Conservation (phyloP, 345 rosid genomes). For the Cochlearia excelsa region DNA sequence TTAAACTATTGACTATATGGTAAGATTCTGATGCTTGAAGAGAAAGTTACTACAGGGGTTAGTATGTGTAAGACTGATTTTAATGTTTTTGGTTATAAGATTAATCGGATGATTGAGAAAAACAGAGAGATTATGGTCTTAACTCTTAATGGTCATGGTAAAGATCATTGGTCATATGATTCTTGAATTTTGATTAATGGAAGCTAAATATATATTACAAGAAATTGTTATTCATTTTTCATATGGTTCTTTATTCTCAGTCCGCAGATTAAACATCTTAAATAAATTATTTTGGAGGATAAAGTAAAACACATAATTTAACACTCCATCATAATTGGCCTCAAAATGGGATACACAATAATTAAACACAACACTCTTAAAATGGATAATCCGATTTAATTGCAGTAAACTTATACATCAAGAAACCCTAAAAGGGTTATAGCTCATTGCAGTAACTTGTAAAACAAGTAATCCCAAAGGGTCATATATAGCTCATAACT, state of each 20-base stretch:
- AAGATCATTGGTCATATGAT: conserved; percentile 9
- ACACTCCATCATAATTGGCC: conserved; percentile 17
- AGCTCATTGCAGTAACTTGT: conserved; percentile 15
- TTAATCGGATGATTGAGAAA: conserved; percentile 26
- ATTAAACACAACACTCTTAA: conserved; percentile 11
- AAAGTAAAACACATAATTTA: background rate
- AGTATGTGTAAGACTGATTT: conserved; percentile 28
- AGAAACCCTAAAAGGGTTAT: conserved; percentile 18
- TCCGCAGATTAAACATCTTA: too few relatives aligned
- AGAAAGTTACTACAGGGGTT: conserved; percentile 1
- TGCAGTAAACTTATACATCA: conserved; percentile 12
- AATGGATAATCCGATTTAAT: conserved; percentile 13
- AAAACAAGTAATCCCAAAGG: conserved; percentile 18
- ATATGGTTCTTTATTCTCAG: background rate
- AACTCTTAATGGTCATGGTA: conserved; percentile 12
- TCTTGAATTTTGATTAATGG: background rate
- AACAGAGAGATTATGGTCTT: conserved; percentile 18
- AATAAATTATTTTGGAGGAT: background rate
- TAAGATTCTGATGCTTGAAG: background rate
- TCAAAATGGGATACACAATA: conserved; percentile 19
- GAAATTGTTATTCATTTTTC: background rate
- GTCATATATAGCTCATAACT: conserved; percentile 13
- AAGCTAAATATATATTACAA: background rate
- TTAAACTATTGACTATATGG: background rate
- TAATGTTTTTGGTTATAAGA: conserved; percentile 4